These are phyloP conservation scores for Pythium oligandrum DNA, from an alignment of 352 stramenopile species.

Conservation along the genomic window DNA sequence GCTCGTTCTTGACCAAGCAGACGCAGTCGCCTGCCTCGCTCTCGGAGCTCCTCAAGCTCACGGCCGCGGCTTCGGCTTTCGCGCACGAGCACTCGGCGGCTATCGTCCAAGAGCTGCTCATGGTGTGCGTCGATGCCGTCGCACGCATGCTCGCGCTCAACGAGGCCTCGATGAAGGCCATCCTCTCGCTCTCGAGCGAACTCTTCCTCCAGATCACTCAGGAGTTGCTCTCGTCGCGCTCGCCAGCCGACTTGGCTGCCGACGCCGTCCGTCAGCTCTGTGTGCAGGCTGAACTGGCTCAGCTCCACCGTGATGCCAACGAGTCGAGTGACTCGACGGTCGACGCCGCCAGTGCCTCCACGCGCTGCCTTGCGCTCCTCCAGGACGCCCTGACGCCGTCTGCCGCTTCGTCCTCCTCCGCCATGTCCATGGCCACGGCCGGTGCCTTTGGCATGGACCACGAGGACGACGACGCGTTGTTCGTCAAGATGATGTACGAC, in stretches of 20 bases:
- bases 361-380: conserved; percentile 11
- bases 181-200: conserved; percentile 14
- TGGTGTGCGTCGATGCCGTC: conserved; percentile 17
- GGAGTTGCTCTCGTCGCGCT: conserved; percentile 15
- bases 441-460: not conserved
- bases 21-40: not conserved
- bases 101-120: conserved; percentile 13
- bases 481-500: conserved; percentile 23
- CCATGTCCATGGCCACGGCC: not conserved
- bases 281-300: conserved; percentile 17
- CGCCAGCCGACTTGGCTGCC: conserved; percentile 3
- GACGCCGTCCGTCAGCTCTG: conserved; percentile 17
- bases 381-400: conserved; percentile 6
- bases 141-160: conserved; percentile 8
- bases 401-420: not conserved
- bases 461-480: conserved; percentile 19
- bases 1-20: conserved; percentile 21
- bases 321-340: conserved; percentile 1
- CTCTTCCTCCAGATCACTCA: conserved; percentile 19
- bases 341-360: not conserved
- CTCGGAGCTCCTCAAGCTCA: conserved; percentile 3
- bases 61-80: conserved; percentile 4
- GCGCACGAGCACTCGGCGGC: conserved; percentile 2
- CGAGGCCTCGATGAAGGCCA: not conserved
- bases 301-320: conserved; percentile 10